These are phyloP conservation scores for Raphidocelis subcapitata DNA, from an alignment of 139 green algal species.

Conservation along the genomic window DNA sequence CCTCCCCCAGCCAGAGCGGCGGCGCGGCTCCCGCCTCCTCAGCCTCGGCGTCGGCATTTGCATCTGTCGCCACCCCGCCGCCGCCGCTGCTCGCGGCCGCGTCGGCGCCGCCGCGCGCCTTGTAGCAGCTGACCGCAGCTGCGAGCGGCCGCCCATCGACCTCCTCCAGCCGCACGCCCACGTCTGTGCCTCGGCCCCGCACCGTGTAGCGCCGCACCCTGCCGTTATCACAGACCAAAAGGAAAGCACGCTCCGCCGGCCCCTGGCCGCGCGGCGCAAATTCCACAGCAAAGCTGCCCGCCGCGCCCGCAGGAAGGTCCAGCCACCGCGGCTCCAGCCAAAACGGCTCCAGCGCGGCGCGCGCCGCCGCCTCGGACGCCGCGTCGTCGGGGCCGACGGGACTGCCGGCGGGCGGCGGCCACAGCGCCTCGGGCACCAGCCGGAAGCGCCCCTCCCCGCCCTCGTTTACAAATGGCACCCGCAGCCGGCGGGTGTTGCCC, in stretches of 20 bases:
- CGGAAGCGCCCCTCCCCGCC: slow-evolving; percentile 48
- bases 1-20: slow-evolving; percentile 55
- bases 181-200: slow-evolving; percentile 30
- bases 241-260: slow-evolving; percentile 23
- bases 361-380: slow-evolving; percentile 1
- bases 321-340: slow-evolving; percentile 44
- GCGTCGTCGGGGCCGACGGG: not conserved
- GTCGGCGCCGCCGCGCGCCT: too few species aligned
- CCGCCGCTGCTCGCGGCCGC: not conserved
- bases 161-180: slow-evolving; percentile 38
- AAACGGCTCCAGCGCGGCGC: slow-evolving; percentile 4
- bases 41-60: not conserved
- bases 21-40: slow-evolving; percentile 21
- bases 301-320: slow-evolving; percentile 26
- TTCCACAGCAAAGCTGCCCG: slow-evolving; percentile 30
- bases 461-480: slow-evolving; percentile 44
- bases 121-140: too few species aligned
- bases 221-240: slow-evolving; percentile 67
- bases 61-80: not conserved
- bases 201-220: slow-evolving; percentile 44
- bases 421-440: slow-evolving; percentile 40
- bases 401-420: slow-evolving; percentile 16
- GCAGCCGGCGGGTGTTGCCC: slow-evolving; percentile 33
- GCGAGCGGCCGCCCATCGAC: slow-evolving; percentile 31
- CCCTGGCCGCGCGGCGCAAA: slow-evolving; percentile 41